Evolutionary conservation across 352 stramenopile species (phyloP), one percentile per base, ranked within the genome.

Genomic region (Phytopythium delawarense): DNA sequence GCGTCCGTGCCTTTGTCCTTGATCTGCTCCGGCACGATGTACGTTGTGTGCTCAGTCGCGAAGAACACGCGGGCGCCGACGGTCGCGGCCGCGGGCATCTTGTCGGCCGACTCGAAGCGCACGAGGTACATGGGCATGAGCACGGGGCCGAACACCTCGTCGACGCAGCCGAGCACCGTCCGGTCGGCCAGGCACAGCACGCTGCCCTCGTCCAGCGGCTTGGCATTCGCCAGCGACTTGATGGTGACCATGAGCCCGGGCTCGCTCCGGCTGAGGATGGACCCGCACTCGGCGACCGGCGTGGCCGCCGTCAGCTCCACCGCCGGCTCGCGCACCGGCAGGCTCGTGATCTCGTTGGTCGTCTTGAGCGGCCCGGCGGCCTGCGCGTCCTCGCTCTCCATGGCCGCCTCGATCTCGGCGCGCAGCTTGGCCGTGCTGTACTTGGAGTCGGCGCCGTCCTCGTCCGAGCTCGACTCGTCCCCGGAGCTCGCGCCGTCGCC

Each of bases 111-210:
- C 40, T 88, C 76, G 63, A 91, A 96, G 16, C 87, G 87, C 42
- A 96, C 71, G n/a, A 94, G 67, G 61, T 96, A 96, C 78, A 96
- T 88, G 11, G 87, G 87, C 84, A 92, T 88, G 35, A 89, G 63
- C 55, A 96, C 83, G 4, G 84, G 87, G 7, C 87, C 87, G 66
- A 96, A 96, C 1, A 96, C 67, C 62, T 96, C 87, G 61, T 96
- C 84, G 20, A 96, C 78, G 49, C 84, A 93, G 16, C 86, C 86
- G 18, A 95, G 57, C 37, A 95, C 78, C 0, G 78, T 87, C 42
- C 82, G 84, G 57, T 93, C 79, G 55, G 87, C 74, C 5, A 95
- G 74, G 66, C 86, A 95, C 56, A 95, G 61, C 53, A 95, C 82
- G 35, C 82, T 93, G 54, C 81, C 86, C 74, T 95, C 86, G 51